These are phyloP conservation scores for Kluyveromyces siamensis DNA, from an alignment of 805 yeast genomes.

Conservation along the genomic window DNA sequence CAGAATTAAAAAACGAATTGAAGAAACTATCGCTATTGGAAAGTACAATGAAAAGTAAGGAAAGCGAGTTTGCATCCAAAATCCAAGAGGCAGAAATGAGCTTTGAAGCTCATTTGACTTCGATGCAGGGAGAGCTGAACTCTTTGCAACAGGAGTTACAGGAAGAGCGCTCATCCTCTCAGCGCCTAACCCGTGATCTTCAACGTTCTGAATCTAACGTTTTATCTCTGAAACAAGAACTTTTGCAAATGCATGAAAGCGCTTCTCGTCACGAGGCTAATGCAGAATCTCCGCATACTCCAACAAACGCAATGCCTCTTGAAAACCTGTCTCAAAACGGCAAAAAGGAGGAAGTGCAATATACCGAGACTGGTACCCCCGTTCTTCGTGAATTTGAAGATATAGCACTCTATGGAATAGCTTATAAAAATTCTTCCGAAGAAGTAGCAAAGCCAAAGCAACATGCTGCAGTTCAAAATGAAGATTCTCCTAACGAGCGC, in stretches of 20 bases:
- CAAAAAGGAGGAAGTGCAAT: neutral
- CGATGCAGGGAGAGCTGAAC: neutral
- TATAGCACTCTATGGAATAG: slow-evolving; percentile 23
- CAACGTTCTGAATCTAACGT: neutral
- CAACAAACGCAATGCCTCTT: neutral
- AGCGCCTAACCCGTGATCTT: neutral
- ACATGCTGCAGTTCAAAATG: neutral
- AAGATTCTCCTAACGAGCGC: neutral
- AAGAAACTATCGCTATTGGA: neutral
- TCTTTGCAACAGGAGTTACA: slow-evolving; percentile 1
- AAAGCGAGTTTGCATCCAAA: neutral
- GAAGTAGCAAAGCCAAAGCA: neutral
- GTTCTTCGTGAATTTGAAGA: slow-evolving; percentile 25
- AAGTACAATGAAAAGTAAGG: neutral
- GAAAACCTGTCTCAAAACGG: neutral
- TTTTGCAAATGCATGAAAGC: neutral
- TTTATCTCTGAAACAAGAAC: neutral
- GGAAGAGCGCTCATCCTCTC: neutral
- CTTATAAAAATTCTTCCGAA: slow-evolving; percentile 22
- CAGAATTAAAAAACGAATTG: slow-evolving; percentile 6
- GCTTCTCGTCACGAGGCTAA: neutral
- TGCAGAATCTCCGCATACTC: neutral
- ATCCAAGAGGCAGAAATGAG: slow-evolving; percentile 8
- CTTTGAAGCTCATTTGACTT: slow-evolving; percentile 7
- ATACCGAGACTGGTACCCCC: slow-evolving; percentile 22